Conservation (phyloP, 208 protist species). For the Crithidia fasciculata region DNA sequence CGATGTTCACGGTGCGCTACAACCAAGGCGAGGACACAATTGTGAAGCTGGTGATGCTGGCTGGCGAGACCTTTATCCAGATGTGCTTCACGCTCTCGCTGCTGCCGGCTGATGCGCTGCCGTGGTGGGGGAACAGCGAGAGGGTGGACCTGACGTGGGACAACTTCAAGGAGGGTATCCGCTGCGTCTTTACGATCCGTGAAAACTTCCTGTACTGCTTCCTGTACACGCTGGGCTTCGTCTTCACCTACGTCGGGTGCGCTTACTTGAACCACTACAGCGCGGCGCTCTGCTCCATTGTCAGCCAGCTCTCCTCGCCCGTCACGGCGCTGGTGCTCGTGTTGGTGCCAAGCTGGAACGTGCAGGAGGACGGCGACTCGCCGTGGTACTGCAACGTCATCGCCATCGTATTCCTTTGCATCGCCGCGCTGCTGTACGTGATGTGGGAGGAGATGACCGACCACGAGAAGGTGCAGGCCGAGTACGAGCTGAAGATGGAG, state of each 20-base stretch:
- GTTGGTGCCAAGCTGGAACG: conserved; percentile 73
- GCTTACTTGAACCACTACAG: conserved; percentile 91
- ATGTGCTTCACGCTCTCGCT: conserved; percentile 61
- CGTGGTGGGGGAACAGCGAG: conserved; percentile 76
- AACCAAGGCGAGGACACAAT: conserved; percentile 75
- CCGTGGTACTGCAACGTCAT: conserved; percentile 77
- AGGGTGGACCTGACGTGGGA: conserved; percentile 57
- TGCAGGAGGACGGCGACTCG: conserved; percentile 51
- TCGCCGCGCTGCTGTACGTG: conserved; percentile 72
- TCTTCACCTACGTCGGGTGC: conserved; percentile 76
- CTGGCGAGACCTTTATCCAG: conserved; percentile 65
- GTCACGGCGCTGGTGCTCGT: conserved; percentile 79
- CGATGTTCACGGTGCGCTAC: conserved; percentile 43
- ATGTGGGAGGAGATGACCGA: conserved; percentile 83
- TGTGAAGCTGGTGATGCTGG: conserved; percentile 86
- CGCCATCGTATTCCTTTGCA: conserved; percentile 62
- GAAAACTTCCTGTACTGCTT: conserved; percentile 75
- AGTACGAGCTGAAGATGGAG: conserved; percentile 66
- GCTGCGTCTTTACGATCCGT: conserved; percentile 60
- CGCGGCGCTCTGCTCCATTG: conserved; percentile 80
- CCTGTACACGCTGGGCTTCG: conserved; percentile 79
- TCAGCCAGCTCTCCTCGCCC: conserved; percentile 79
- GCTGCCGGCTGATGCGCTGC: conserved; percentile 80
- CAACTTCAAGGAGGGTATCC: conserved; percentile 73
- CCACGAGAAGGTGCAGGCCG: conserved; percentile 64